Evolutionary conservation across 805 yeast species (phyloP).

Genomic region (Sugiyamaella floridensis): DNA sequence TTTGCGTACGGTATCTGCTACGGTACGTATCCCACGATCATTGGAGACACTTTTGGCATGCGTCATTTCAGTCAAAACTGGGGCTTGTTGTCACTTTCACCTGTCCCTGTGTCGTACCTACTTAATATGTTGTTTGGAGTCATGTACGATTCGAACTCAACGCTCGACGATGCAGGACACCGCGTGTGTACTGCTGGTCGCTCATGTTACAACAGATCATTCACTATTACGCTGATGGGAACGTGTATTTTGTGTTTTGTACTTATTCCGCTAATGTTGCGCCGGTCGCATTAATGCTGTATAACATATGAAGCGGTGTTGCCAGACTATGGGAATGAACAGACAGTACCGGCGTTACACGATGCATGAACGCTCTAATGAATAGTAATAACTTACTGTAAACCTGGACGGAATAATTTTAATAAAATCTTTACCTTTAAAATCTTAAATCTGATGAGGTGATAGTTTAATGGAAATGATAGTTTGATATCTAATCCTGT

Average conservation of each 20-base stretch:
- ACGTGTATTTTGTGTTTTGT: not conserved
- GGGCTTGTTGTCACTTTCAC: slow-evolving; percentile 65
- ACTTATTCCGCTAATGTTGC: slow-evolving; percentile 1
- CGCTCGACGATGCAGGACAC: slow-evolving; percentile 17
- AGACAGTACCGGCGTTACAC: too few species aligned
- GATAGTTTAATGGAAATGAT: too few species aligned
- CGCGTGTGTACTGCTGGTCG: slow-evolving; percentile 18
- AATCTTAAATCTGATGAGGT: too few species aligned
- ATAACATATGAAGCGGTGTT: not conserved
- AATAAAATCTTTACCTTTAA: too few species aligned
- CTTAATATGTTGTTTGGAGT: slow-evolving; percentile 59
- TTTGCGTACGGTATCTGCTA: slow-evolving; percentile 67
- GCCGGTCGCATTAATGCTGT: not conserved
- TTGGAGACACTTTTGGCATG: slow-evolving; percentile 70
- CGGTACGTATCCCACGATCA: slow-evolving; percentile 67
- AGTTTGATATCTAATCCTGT: too few species aligned
- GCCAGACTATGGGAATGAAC: too few species aligned
- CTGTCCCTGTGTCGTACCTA: slow-evolving; percentile 52
- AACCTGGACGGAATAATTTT: too few species aligned
- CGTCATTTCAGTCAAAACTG: slow-evolving; percentile 60
- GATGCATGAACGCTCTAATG: too few species aligned
- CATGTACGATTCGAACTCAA: slow-evolving; percentile 46
- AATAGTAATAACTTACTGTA: too few species aligned
- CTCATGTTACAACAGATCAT: slow-evolving; percentile 19
- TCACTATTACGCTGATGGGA: slow-evolving; percentile 13